A percentile compares a stretch with the other conserved stretches of the same genome.
phyloP scores from a whole-genome alignment of 2,329 filamentous ascomycete species.

The Cladosporium austrohemisphaericum region DNA sequence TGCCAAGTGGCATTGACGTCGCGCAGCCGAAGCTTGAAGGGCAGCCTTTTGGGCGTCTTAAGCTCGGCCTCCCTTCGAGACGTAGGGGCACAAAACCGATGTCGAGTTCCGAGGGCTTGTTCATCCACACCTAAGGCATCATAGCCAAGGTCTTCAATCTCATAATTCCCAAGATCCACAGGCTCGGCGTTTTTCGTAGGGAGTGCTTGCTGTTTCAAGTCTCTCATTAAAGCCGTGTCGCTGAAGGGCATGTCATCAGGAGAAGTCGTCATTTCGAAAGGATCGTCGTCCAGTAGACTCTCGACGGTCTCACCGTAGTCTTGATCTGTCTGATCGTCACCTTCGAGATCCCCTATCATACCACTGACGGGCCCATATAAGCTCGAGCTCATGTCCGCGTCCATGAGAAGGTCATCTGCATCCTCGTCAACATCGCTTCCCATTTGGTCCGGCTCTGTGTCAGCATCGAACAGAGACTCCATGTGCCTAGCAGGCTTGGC shows the following conservation, averaged over 20 bases:
- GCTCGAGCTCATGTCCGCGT: conserved; percentile 31
- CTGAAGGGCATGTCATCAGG: conserved; percentile 27
- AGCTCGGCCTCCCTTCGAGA: conserved; percentile 2
- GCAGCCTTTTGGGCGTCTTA: conserved; percentile 19
- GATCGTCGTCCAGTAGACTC: conserved; percentile 37
- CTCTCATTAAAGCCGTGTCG: conserved; percentile 31
- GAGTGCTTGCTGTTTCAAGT: conserved; percentile 29
- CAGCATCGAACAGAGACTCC: conserved; percentile 45
- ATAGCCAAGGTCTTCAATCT: conserved; percentile 34
- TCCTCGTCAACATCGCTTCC: conserved; percentile 17
- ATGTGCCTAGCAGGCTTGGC: conserved; percentile 57
- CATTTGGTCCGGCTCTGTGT: conserved; percentile 13
- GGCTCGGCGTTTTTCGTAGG: conserved; percentile 18
- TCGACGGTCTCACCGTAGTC: conserved; percentile 31
- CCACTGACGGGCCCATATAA: conserved; percentile 33
- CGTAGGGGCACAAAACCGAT: conserved; percentile 31
- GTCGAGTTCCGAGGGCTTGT: conserved; percentile 26
- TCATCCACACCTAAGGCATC: conserved; percentile 29
- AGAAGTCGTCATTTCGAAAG: conserved; percentile 35
- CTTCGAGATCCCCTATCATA: conserved; percentile 24
- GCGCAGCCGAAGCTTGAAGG: conserved; percentile 72
- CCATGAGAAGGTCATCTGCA: conserved; percentile 35
- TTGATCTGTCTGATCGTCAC: conserved; percentile 21
- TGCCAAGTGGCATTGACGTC: conserved; percentile 97
- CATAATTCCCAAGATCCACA: conserved; percentile 28